These are phyloP conservation scores for Ormosia emarginata DNA, from an alignment of 306 rosid species.

Conservation along the genomic window DNA sequence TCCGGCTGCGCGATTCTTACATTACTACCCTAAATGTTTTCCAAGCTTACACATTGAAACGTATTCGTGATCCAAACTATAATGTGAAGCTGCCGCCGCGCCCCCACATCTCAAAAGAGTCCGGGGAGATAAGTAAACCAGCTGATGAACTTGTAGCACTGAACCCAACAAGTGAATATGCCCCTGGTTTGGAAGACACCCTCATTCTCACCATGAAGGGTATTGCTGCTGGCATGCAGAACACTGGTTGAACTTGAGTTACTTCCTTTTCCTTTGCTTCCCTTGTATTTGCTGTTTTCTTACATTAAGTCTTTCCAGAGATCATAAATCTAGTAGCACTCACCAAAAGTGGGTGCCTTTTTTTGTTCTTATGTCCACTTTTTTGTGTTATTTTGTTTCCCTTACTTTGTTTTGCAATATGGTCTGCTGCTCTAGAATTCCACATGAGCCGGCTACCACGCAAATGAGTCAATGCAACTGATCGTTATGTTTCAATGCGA, in stretches of 20 bases:
- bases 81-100: constrained; percentile 33
- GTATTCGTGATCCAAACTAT: constrained; percentile 73
- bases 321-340: constrained; percentile 11
- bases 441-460: not conserved
- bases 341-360: constrained; percentile 27
- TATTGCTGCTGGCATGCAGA: constrained; percentile 97
- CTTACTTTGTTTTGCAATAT: not conserved
- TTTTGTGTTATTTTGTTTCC: not conserved
- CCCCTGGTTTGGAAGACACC: constrained; percentile 97
- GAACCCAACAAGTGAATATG: constrained; percentile 90
- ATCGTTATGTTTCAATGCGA: constrained; percentile 2
- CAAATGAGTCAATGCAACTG: constrained; percentile 23
- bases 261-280: not conserved
- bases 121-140: constrained; percentile 52
- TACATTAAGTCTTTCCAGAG: constrained; percentile 12
- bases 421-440: constrained; percentile 17
- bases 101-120: constrained; percentile 69
- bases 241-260: constrained; percentile 68
- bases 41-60: constrained; percentile 97
- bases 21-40: constrained; percentile 89
- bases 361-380: not conserved
- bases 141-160: constrained; percentile 79
- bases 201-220: constrained; percentile 99
- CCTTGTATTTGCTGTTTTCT: constrained; percentile 1
- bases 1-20: constrained; percentile 80